Base-by-base conservation (phyloP, 75 land plant genomes). In the Pseudotsuga menziesii region DNA sequence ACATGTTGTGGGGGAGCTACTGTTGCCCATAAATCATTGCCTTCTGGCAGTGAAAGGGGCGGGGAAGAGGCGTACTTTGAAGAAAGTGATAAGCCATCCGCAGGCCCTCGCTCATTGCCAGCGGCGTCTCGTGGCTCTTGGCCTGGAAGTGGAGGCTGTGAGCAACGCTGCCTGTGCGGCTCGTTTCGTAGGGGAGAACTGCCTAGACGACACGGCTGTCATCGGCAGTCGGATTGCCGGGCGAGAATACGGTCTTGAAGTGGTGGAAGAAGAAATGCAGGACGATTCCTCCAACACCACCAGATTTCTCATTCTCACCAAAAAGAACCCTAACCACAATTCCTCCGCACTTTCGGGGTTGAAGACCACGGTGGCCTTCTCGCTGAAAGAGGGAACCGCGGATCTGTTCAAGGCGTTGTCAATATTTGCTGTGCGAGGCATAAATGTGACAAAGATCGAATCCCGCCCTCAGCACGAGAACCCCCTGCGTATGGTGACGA, bases 11-110 rank as follows among this genome's bases (percentile, higher is more conserved):
- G 84, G 81, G 9, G 81, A 85, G 62, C 23, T 78, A 48, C 15
- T 78, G n/a, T 36, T 85, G 36, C 81, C 81, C n/a, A 81, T 85
- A 56, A 74, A 82, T 56, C 87, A 85, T 60, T 82, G 87, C 80
- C 87, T 85, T 41, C 64, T 85, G 25, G 74, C 76, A 4, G 82
- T 29, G 70, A 13, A 6, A 19, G 55, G 29, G 56, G 25, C 41
- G 12, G 41, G 5, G 55, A 26, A 27, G 7, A 22, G 39, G 9
- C 39, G 41, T 8, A 41, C n/a, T 57, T 14, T 84, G 22, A 72
- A 70, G 60, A n/a, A 77, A 12, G 64, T 85, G 54, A 56, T 82
- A 69, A 72, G 81, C 76, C 87, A 85, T 61, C 87, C 87, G 41
- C 87, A 85, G 80, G 87, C 81, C 19, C 84, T 85, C 32, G 25